phyloP scores from a whole-genome alignment of 192 early-diverging fungal genomes.

The Entomortierella lignicola region DNA sequence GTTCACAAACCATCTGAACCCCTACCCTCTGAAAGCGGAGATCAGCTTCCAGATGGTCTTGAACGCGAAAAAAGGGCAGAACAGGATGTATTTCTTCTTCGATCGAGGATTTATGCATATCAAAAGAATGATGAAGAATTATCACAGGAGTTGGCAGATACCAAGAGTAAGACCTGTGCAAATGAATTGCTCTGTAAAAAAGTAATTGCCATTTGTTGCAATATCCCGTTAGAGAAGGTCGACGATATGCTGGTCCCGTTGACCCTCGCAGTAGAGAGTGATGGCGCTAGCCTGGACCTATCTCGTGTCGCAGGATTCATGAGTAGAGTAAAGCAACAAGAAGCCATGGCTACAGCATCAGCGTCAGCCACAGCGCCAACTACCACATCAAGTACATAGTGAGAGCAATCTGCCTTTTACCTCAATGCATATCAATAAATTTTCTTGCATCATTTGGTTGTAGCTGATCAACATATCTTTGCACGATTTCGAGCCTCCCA shows the following conservation, averaged over 20 bases:
- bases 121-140: constrained; percentile 58
- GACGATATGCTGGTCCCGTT: constrained; percentile 82
- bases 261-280: constrained; percentile 83
- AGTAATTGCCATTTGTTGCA: constrained; percentile 88
- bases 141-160: constrained; percentile 65
- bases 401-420: no score
- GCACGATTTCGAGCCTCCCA: no score
- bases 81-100: constrained; percentile 46
- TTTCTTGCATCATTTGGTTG: no score
- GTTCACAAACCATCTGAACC: constrained; percentile 1
- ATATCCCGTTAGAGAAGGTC: constrained; percentile 80
- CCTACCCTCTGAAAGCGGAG: background rate
- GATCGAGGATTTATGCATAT: constrained; percentile 53
- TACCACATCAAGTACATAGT: background rate
- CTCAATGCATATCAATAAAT: no score
- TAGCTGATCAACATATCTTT: no score
- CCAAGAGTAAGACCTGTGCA: constrained; percentile 66
- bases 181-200: constrained; percentile 83
- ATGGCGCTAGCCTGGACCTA: constrained; percentile 64
- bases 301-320: constrained; percentile 61
- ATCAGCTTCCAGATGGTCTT: background rate
- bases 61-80: constrained; percentile 38
- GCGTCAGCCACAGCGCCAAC: background rate
- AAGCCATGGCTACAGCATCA: constrained; percentile 13
- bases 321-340: constrained; percentile 54